phyloP scores from a whole-genome alignment of 202 grass and related monocot genomes.

The Cymbopogon flexuosus region DNA sequence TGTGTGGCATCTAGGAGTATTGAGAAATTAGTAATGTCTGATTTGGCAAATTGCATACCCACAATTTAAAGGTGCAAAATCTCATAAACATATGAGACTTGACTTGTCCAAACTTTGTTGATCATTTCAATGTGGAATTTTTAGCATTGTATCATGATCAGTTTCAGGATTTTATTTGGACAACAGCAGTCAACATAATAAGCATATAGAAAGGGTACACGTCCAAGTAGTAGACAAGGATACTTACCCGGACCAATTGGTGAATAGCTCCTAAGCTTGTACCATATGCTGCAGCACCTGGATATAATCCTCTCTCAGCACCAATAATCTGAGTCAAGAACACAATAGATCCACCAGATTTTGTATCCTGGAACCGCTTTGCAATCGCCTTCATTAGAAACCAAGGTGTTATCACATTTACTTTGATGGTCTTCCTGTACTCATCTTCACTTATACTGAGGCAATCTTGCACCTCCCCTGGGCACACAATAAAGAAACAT shows the following conservation, averaged over 20 bases:
- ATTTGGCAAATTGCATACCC: neutral
- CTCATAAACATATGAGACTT: neutral
- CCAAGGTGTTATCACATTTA: conserved; percentile 71
- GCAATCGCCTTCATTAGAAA: conserved; percentile 63
- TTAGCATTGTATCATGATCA: neutral
- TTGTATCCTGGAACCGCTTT: conserved; percentile 47
- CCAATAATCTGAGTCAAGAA: conserved; percentile 88
- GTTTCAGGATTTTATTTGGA: neutral
- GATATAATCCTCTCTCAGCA: conserved; percentile 78
- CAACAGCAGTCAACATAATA: neutral
- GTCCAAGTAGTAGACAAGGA: neutral
- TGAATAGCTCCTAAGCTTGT: conserved; percentile 74
- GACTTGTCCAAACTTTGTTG: neutral
- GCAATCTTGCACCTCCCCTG: conserved; percentile 66
- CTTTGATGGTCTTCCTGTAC: conserved; percentile 58
- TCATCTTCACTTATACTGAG: conserved; percentile 62
- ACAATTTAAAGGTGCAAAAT: neutral
- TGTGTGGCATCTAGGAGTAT: neutral
- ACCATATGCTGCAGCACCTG: conserved; percentile 68
- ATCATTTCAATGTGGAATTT: neutral
- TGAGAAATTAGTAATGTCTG: neutral
- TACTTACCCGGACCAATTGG: conserved; percentile 73
- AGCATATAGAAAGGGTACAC: neutral
- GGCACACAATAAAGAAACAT: neutral
- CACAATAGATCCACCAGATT: conserved; percentile 55